Conservation (phyloP, 495 filamentous ascomycete genomes). For the Jackrogersella minutella region DNA sequence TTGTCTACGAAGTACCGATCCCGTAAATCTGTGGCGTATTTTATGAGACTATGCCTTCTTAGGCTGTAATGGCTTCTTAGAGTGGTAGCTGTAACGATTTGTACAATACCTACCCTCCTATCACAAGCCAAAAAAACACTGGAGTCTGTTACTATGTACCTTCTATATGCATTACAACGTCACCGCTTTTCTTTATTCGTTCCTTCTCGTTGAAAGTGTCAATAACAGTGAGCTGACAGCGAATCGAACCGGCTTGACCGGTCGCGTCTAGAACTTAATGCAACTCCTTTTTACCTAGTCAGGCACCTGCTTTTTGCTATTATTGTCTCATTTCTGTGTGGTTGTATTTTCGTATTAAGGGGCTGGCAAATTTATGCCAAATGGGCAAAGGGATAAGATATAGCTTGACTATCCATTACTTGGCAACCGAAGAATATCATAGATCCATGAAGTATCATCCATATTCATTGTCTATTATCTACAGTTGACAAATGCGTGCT, state of each 20-base stretch:
- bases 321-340: neutral
- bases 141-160: neutral
- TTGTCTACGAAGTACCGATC: too few relatives aligned
- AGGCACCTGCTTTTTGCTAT: constrained; percentile 16
- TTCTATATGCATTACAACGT: constrained; percentile 39
- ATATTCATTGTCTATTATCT: too few relatives aligned
- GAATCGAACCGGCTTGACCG: constrained; percentile 32
- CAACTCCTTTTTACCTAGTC: constrained; percentile 36
- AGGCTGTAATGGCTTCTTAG: too few relatives aligned
- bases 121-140: constrained; percentile 21
- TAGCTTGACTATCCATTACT: too few relatives aligned
- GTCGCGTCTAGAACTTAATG: constrained; percentile 29
- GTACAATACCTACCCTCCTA: neutral
- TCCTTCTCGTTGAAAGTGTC: constrained; percentile 16
- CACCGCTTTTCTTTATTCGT: constrained; percentile 31
- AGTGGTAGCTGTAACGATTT: neutral
- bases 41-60: too few relatives aligned
- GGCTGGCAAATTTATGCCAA: neutral
- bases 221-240: constrained; percentile 18
- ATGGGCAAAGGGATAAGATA: neutral
- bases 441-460: too few relatives aligned
- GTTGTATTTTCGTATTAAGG: neutral
- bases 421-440: too few relatives aligned
- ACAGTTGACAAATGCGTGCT: too few relatives aligned
- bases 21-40: too few relatives aligned